A percentile compares a stretch with the other conserved stretches of the same genome.
Evolutionary conservation across 345 rosid genomes (phyloP).

Genomic region (Brassica carinata): DNA sequence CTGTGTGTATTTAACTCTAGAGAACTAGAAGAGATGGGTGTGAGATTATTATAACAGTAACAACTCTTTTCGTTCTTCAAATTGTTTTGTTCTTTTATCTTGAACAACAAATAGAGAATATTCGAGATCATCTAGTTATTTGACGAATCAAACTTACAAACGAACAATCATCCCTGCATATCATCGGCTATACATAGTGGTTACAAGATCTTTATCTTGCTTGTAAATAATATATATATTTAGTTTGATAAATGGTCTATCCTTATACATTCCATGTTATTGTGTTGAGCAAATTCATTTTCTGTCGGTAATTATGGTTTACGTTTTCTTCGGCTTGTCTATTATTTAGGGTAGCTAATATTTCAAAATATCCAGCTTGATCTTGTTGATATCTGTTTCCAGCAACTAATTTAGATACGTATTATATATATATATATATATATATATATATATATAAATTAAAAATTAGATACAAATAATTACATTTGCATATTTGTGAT

Average conservation of each 20-base stretch:
- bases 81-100: neutral
- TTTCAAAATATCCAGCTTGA: neutral
- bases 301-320: slow-evolving; percentile 1
- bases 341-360: neutral
- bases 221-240: neutral
- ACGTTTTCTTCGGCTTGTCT: neutral
- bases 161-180: slow-evolving; percentile 4
- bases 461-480: neutral
- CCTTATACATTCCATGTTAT: neutral
- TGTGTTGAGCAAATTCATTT: slow-evolving; percentile 1
- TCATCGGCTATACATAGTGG: neutral
- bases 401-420: slow-evolving; percentile 9
- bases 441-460: neutral
- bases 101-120: neutral
- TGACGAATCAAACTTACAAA: slow-evolving; percentile 5
- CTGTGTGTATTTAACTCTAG: neutral
- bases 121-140: neutral
- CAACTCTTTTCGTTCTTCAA: neutral
- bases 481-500: slow-evolving; percentile 8
- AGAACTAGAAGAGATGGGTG: no score
- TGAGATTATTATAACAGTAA: neutral
- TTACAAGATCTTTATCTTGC: slow-evolving; percentile 16
- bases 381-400: slow-evolving; percentile 20
- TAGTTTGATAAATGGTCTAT: slow-evolving; percentile 9
- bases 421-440: neutral